Base-by-base conservation (phyloP, 192 early-diverging fungal species). In the Backusella tuberculispora region DNA sequence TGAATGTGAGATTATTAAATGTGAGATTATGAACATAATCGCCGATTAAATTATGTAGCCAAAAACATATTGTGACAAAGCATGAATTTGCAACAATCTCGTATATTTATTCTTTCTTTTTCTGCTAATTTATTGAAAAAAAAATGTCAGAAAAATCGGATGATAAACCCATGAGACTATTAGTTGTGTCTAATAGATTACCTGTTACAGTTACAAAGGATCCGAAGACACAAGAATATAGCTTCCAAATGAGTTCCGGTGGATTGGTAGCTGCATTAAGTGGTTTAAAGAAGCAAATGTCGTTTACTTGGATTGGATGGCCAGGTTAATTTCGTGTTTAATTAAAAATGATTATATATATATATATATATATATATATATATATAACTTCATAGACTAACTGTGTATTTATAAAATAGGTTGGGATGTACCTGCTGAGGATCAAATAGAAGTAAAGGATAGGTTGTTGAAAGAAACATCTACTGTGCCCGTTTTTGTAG, bases 251-350 rank as follows among this genome's bases (percentile, higher is more conserved):
- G 88, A 94, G 92, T 47, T 94, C 95, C 0, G 98, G 98, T 47
- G 98, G 98, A 0, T 89, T 99, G 7, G 97, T 99, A 21, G 93
- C 95, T 15, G 98, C 96, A 17, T 85, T 99, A 34, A 93, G 91
- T 17, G 98, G 98, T 4, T 82, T 99, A 46, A 96, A 97, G 81
- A 93, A 94, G 73, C 89, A 95, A 79, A 98, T 96, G 95, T 85
- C 88, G 53, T 99, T 99, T 83, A 96, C 92, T 1, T 99, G 98
- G 98, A 96, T 98, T 76, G 98, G 98, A 12, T 99, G 98, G 98
- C 97, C 97, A n/a, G 96, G 93, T 92, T 74, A 71, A 82, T 63
- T 10, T 4, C 24, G 5, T 44, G 17, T 4, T n/a, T 21, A 26
- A 43, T 15, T 63, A 71, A 44, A 4, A 21, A 34, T n/a, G 6